phyloP scores from a whole-genome alignment of 805 yeast genomes.

The Saturnispora bothae region DNA sequence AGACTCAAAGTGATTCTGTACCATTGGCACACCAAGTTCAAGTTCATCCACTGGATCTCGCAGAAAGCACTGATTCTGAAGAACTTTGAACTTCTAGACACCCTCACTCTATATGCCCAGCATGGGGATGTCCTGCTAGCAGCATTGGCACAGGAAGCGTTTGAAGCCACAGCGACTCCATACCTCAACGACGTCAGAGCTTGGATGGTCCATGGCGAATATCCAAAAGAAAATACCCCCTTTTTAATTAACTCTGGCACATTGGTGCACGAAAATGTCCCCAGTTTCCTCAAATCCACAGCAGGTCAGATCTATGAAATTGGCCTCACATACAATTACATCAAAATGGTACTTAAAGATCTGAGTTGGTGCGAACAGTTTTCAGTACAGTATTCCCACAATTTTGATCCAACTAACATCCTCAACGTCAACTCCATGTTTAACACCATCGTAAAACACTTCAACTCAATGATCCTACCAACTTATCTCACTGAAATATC shows the following conservation, averaged over 20 bases:
- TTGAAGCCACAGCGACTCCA: constrained; percentile 40
- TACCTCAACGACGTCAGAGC: constrained; percentile 46
- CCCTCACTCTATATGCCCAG: constrained; percentile 37
- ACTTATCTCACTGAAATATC: constrained; percentile 43
- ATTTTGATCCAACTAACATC: constrained; percentile 1
- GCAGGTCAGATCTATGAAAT: constrained; percentile 46
- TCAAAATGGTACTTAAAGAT: constrained; percentile 2
- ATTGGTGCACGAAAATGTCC: constrained; percentile 26
- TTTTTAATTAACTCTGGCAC: constrained; percentile 21
- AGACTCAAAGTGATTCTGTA: constrained; percentile 26
- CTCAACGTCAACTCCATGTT: constrained; percentile 26
- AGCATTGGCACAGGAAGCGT: constrained; percentile 33
- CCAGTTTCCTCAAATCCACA: constrained; percentile 32
- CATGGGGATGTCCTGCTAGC: constrained; percentile 56
- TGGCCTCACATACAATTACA: constrained; percentile 57
- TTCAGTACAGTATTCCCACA: neutral
- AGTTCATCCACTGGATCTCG: constrained; percentile 43
- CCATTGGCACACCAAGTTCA: constrained; percentile 43
- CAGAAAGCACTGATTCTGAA: constrained; percentile 22
- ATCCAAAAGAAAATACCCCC: neutral
- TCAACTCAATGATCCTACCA: constrained; percentile 40
- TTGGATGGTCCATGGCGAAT: constrained; percentile 65
- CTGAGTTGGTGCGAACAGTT: constrained; percentile 34
- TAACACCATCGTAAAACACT: constrained; percentile 38
- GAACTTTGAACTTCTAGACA: constrained; percentile 46